These are phyloP conservation scores for Fusarium incarnatum DNA, from an alignment of 2,329 filamentous ascomycete genomes.

Conservation along the genomic window DNA sequence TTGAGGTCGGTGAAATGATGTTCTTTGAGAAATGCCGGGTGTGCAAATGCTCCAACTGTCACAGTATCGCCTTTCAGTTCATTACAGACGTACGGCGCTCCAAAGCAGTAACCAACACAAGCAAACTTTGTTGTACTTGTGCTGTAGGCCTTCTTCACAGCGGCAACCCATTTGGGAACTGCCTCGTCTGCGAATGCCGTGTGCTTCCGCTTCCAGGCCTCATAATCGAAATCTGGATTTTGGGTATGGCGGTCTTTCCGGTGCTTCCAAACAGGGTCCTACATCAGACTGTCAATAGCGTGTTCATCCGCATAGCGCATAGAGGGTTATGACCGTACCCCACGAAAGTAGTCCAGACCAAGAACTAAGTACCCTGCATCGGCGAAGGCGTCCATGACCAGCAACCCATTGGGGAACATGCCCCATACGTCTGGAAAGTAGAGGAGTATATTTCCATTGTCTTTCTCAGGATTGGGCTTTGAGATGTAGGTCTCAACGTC, in stretches of 20 bases:
- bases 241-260: neutral
- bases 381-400: conserved; percentile 12
- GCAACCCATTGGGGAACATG: conserved; percentile 9
- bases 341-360: conserved; percentile 12
- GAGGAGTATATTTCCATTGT: conserved; percentile 2
- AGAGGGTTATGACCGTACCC: neutral
- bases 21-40: conserved; percentile 11
- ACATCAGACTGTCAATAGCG: neutral
- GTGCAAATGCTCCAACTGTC: conserved; percentile 5
- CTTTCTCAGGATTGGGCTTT: neutral
- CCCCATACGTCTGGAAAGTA: conserved; percentile 19
- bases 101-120: conserved; percentile 10
- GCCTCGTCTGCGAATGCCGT: neutral
- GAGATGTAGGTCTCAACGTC: conserved; percentile 11
- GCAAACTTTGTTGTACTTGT: conserved; percentile 1
- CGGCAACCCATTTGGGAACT: conserved; percentile 1
- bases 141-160: neutral
- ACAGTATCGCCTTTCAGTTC: conserved; percentile 2
- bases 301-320: too few species aligned
- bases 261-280: conserved; percentile 17
- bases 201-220: conserved; percentile 10
- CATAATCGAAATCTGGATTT: conserved; percentile 5
- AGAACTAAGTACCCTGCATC: conserved; percentile 10
- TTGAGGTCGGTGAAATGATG: conserved; percentile 1
- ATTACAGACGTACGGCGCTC: conserved; percentile 8